A percentile compares a stretch with the other conserved stretches of the same genome.
These are phyloP conservation scores for Cairneyella variabilis DNA, from an alignment of 495 filamentous ascomycete species.

Conservation along the genomic window DNA sequence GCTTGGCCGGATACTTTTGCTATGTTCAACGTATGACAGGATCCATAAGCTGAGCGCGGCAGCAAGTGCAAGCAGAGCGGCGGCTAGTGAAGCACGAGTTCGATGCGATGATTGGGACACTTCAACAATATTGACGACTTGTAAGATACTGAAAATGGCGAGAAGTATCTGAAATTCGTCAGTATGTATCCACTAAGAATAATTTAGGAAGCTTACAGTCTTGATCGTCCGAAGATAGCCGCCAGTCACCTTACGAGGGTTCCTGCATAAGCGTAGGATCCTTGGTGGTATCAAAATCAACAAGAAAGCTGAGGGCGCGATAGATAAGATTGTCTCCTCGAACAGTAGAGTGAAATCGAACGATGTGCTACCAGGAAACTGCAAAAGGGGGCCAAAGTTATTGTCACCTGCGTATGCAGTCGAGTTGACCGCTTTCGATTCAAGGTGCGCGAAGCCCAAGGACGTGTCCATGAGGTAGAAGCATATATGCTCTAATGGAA, in stretches of 20 bases:
- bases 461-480: not conserved
- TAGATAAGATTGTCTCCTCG: conserved; percentile 44
- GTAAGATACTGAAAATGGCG: conserved; percentile 5
- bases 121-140: conserved; percentile 12
- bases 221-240: conserved; percentile 10
- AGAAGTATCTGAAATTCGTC: not conserved
- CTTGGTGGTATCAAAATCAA: conserved; percentile 44
- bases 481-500: not conserved
- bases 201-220: not conserved
- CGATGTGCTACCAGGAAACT: not conserved
- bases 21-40: conserved; percentile 39
- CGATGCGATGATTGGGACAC: conserved; percentile 18
- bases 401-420: conserved; percentile 1
- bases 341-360: conserved; percentile 40
- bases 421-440: not conserved
- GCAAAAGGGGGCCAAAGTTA: conserved; percentile 18
- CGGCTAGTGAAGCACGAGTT: conserved; percentile 46
- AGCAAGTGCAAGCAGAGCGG: conserved; percentile 39
- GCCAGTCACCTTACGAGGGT: conserved; percentile 8
- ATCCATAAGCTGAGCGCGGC: conserved; percentile 29
- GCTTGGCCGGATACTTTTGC: conserved; percentile 30
- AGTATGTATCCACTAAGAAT: not conserved
- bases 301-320: conserved; percentile 39
- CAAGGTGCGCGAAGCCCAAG: not conserved
- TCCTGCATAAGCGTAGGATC: conserved; percentile 40